A percentile compares a stretch with the other conserved stretches of the same genome.
These are phyloP conservation scores for Blastobotrys muscicola DNA, from an alignment of 805 yeast genomes.

Conservation along the genomic window DNA sequence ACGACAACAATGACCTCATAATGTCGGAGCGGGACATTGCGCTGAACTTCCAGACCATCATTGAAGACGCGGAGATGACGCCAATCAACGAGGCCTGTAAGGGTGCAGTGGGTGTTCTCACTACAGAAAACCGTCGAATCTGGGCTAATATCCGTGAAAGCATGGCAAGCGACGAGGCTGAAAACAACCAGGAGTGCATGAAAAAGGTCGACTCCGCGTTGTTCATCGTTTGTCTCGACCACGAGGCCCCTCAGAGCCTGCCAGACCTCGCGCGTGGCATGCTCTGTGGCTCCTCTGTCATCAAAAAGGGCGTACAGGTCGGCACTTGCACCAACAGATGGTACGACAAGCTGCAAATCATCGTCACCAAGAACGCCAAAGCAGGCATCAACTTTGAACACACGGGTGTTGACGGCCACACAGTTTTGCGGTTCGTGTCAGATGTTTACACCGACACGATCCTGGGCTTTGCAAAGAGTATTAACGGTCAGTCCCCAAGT, in stretches of 20 bases:
- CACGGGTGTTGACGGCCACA: constrained; percentile 92
- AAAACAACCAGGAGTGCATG: constrained; percentile 57
- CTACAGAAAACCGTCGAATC: constrained; percentile 78
- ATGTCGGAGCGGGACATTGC: constrained; percentile 67
- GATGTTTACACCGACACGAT: constrained; percentile 90
- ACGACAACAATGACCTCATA: constrained; percentile 58
- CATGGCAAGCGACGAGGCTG: constrained; percentile 30
- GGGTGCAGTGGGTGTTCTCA: constrained; percentile 78
- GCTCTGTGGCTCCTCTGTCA: constrained; percentile 73
- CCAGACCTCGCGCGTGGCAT: constrained; percentile 66
- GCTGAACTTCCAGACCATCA: constrained; percentile 63
- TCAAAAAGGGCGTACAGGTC: constrained; percentile 79
- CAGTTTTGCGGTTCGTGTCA: constrained; percentile 77
- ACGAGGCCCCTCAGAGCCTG: constrained; percentile 49
- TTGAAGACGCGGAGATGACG: constrained; percentile 54
- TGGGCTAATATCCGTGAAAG: constrained; percentile 72
- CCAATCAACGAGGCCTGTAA: constrained; percentile 53
- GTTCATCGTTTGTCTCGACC: constrained; percentile 77
- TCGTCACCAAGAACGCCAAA: constrained; percentile 78
- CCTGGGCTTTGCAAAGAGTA: constrained; percentile 72
- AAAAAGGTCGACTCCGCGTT: constrained; percentile 71
- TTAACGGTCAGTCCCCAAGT: constrained; percentile 66
- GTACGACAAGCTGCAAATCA: constrained; percentile 88
- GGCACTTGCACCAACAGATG: constrained; percentile 93
- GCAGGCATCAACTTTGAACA: constrained; percentile 91